Evolutionary conservation across 805 yeast genomes (phyloP).

Genomic region (Kluyveromyces dobzhanskii): DNA sequence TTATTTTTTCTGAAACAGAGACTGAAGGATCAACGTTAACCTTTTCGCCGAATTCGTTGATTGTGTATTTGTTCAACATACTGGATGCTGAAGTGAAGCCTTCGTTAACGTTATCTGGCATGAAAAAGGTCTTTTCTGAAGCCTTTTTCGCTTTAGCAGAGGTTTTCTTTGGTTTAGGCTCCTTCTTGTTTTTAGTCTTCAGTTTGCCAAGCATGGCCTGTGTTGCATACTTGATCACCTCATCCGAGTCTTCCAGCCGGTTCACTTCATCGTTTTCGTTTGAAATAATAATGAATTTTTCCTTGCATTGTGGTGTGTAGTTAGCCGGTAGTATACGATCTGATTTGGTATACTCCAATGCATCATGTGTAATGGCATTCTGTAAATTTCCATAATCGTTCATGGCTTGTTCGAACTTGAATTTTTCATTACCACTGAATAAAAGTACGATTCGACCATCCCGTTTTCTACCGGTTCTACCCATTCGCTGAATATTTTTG

Average conservation of each 20-base stretch:
- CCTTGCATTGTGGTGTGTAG: conserved; percentile 47
- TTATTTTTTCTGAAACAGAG: neutral
- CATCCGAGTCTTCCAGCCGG: conserved; percentile 54
- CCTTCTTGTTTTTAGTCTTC: conserved; percentile 13
- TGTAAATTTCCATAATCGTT: conserved; percentile 76
- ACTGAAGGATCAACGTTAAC: neutral
- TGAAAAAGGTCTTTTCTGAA: conserved; percentile 43
- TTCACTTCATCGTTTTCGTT: conserved; percentile 53
- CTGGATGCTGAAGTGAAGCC: conserved; percentile 51
- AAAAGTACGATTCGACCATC: conserved; percentile 75
- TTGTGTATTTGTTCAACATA: conserved; percentile 32
- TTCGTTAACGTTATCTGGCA: conserved; percentile 65
- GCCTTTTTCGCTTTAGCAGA: conserved; percentile 8
- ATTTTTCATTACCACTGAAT: conserved; percentile 68
- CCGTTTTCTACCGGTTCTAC: conserved; percentile 93
- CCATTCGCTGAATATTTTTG: conserved; percentile 91
- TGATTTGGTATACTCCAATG: conserved; percentile 36
- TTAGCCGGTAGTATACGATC: conserved; percentile 63
- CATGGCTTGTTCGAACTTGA: conserved; percentile 77
- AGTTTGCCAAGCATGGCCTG: conserved; percentile 45
- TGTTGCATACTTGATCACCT: conserved; percentile 59
- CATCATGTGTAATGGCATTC: conserved; percentile 47
- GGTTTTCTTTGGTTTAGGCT: conserved; percentile 10
- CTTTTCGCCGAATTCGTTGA: conserved; percentile 5
- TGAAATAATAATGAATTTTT: conserved; percentile 55